These are phyloP conservation scores for Monoraphidium neglectum DNA, from an alignment of 139 green algal genomes.

Conservation along the genomic window DNA sequence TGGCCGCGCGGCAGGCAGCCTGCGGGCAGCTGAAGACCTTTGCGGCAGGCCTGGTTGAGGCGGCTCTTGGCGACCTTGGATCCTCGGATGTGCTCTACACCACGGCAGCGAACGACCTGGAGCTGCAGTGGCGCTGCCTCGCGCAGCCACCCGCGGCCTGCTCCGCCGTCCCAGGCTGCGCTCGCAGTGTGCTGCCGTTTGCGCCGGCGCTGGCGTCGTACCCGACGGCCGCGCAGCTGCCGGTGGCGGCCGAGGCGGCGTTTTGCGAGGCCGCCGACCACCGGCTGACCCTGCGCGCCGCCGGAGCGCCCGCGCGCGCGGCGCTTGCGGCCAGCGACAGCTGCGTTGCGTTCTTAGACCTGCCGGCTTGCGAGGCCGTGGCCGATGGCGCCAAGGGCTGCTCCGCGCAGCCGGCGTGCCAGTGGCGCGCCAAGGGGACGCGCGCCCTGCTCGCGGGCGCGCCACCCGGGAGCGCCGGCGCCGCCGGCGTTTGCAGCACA, in stretches of 20 bases:
- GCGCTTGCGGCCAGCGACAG: not conserved
- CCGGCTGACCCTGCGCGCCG: slow-evolving; percentile 1
- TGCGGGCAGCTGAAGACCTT: not conserved
- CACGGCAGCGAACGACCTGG: not conserved
- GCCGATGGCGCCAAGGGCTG: not conserved
- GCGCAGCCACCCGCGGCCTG: not conserved
- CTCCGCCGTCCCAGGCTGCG: not conserved
- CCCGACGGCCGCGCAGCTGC: too few relatives aligned
- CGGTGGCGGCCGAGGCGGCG: too few relatives aligned
- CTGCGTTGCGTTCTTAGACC: slow-evolving; percentile 16
- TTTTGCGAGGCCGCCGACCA: slow-evolving; percentile 12
- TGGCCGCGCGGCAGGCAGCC: not conserved
- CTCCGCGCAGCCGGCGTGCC: not conserved
- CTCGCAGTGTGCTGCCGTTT: not conserved
- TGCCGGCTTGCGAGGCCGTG: slow-evolving; percentile 17
- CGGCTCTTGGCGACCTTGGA: not conserved
- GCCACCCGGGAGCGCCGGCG: not conserved
- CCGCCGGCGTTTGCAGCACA: not conserved
- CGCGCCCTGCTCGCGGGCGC: not conserved
- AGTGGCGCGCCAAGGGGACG: not conserved
- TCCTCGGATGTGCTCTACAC: not conserved
- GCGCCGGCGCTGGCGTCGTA: not conserved
- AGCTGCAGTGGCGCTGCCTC: not conserved
- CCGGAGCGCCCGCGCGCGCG: slow-evolving; percentile 2
- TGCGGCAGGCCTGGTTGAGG: not conserved